Conservation (phyloP, 2,329 filamentous ascomycete genomes). For the Coniochaeta sp. region DNA sequence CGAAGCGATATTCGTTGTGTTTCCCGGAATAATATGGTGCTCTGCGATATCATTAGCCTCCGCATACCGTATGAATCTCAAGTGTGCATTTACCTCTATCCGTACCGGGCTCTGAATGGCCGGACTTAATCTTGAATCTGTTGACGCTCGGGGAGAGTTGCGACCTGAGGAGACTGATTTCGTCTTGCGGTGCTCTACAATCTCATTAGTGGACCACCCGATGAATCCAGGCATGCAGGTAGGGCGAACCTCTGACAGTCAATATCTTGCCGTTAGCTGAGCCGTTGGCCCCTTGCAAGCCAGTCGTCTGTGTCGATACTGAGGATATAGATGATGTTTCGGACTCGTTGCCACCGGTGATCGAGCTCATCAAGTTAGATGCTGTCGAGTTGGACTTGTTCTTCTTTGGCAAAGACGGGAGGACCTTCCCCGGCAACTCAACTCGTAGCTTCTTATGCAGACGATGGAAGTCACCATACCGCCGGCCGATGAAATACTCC, state of each 20-base stretch:
- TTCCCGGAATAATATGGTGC: conserved; percentile 68
- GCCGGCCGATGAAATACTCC: conserved; percentile 72
- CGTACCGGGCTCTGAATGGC: conserved; percentile 16
- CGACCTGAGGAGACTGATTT: conserved; percentile 27
- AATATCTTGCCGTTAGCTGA: conserved; percentile 25
- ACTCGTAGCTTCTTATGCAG: conserved; percentile 73
- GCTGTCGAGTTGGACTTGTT: conserved; percentile 74
- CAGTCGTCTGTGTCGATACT: conserved; percentile 59
- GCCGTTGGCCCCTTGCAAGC: conserved; percentile 16
- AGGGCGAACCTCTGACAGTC: conserved; percentile 30
- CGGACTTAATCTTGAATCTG: conserved; percentile 30
- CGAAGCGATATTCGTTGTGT: conserved; percentile 85
- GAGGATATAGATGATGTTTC: conserved; percentile 79
- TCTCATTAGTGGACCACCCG: not conserved
- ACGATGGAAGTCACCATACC: conserved; percentile 81
- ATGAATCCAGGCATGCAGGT: not conserved
- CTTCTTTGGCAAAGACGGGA: conserved; percentile 83
- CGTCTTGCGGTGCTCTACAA: conserved; percentile 26
- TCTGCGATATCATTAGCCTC: conserved; percentile 9
- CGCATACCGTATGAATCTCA: not conserved
- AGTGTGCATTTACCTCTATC: conserved; percentile 13
- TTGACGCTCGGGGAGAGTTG: conserved; percentile 33
- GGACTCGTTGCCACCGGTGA: conserved; percentile 58
- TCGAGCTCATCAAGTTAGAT: conserved; percentile 43
- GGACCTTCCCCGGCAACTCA: conserved; percentile 84